Percentiles rank a stretch among this genome's conserved stretches.
Evolutionary conservation across 225 moss, liverwort and hornwort genomes (phyloP).

Genomic region (Marchantia polymorpha): DNA sequence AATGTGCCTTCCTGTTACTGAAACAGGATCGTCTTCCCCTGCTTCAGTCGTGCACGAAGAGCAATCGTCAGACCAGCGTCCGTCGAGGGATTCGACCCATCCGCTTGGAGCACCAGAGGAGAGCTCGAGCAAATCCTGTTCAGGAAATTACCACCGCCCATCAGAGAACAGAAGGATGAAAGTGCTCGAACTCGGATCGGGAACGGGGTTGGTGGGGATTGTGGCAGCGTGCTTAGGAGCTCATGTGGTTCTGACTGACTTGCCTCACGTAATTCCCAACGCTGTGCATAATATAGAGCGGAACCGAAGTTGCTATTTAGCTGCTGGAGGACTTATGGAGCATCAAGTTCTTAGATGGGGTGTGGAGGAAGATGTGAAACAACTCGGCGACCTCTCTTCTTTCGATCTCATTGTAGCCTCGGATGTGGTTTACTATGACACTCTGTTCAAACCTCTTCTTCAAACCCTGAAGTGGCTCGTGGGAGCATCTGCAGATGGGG

Average conservation of each 20-base stretch:
- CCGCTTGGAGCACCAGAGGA: constrained; percentile 10
- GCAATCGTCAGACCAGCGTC: not conserved
- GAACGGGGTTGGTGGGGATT: constrained; percentile 83
- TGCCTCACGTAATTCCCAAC: constrained; percentile 80
- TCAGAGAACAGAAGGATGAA: constrained; percentile 21
- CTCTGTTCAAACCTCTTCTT: constrained; percentile 64
- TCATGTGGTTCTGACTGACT: constrained; percentile 66
- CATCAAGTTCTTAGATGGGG: constrained; percentile 75
- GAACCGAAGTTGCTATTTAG: constrained; percentile 47
- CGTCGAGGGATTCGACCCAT: not conserved
- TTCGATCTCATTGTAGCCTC: constrained; percentile 78
- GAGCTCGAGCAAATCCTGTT: not conserved
- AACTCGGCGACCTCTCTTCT: constrained; percentile 20
- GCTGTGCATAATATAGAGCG: constrained; percentile 58
- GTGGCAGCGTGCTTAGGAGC: constrained; percentile 81
- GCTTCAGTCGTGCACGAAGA: not conserved
- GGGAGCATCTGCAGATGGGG: constrained; percentile 1
- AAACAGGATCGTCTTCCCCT: no score
- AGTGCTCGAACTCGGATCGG: constrained; percentile 85
- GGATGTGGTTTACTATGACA: constrained; percentile 73
- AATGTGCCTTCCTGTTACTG: constrained; percentile 18
- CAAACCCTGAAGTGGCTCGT: constrained; percentile 68
- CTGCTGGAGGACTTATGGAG: constrained; percentile 54
- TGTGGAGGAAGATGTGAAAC: constrained; percentile 50
- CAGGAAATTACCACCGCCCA: constrained; percentile 4